Evolutionary conservation across 2,329 filamentous ascomycete genomes (phyloP), one percentile per base, ranked within the genome.

Genomic region (Monosporascus sp.): DNA sequence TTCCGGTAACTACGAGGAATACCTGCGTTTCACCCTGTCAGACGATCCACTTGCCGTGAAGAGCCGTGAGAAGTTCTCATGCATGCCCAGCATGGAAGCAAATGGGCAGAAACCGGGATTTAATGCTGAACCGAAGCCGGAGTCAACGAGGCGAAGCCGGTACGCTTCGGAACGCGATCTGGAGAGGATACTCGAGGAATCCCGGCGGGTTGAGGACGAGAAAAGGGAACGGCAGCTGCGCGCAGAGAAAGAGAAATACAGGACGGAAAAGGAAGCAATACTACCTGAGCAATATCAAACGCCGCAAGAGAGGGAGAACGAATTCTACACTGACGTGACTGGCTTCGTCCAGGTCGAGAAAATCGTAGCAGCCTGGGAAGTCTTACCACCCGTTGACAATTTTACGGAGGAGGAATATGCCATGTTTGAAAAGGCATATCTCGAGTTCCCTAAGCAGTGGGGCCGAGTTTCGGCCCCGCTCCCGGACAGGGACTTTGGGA

Each of bases 401-500:
- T 93, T 92, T 68, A 88, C 82, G 0, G 76, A 82, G 18, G 82
- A 87, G 57, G 89, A 94, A 67, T 77, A 82, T 38, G 78, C 81
- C 45, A 75, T 81, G 27, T 91, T 94, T 65, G 87, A 91, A 60
- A 84, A 87, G 60, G 79, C 83, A 11, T 93, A 90, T 63, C 77
- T 89, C 49, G 86, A 90, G 56, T 82, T 81, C 53, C 87, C 88
- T 0, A 94, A 94, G 75, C 88, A 91, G 64, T 94, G 88, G 88
- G 87, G 88, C 52, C 84, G 83, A 61, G 84, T 94, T 53, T 87
- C 89, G 5, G 83, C 87, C 54, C 77, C 78, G 24, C 72, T 93
- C 6, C 79, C 81, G 1, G 77, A 80, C 31, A 83, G 89, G 24
- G 84, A 88, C 62, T 91, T 90, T 69, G 86, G 87, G 58, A 82